Evolutionary conservation across 1,284 basidiomycete genomes (phyloP).

Genomic region (Melanopsichium pennsylvanicum): DNA sequence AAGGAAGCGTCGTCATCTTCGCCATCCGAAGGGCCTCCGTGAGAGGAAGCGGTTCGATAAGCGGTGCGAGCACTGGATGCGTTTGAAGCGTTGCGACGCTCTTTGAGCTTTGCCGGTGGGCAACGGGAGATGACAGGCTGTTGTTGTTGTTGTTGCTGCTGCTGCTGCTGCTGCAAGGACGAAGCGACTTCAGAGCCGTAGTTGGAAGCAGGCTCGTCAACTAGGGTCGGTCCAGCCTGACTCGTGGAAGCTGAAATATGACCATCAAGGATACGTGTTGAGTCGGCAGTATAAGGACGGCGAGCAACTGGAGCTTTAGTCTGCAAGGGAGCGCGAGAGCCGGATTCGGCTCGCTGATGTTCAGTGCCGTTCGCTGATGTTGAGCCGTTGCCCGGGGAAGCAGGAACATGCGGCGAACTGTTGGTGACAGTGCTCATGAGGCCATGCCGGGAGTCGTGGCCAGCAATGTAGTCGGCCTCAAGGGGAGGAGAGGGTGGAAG

Average conservation of each 20-base stretch:
- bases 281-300: slow-evolving; percentile 35
- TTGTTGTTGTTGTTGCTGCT: slow-evolving; percentile 11
- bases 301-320: slow-evolving; percentile 36
- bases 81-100: slow-evolving; percentile 34
- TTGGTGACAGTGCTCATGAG: slow-evolving; percentile 32
- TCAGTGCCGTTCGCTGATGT: neutral
- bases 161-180: slow-evolving; percentile 11
- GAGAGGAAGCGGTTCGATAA: slow-evolving; percentile 41
- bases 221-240: neutral
- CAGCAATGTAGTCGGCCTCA: slow-evolving; percentile 46
- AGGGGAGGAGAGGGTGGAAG: slow-evolving; percentile 58
- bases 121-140: neutral
- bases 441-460: slow-evolving; percentile 35
- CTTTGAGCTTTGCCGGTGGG: slow-evolving; percentile 8
- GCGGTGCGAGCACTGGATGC: slow-evolving; percentile 42
- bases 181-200: neutral
- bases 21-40: slow-evolving; percentile 14
- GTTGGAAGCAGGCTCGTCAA: slow-evolving; percentile 19
- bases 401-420: slow-evolving; percentile 7
- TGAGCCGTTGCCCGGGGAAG: slow-evolving; percentile 3
- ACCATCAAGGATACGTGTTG: slow-evolving; percentile 7
- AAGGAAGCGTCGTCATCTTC: slow-evolving; percentile 24
- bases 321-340: slow-evolving; percentile 8
- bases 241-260: neutral
- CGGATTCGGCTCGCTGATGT: neutral